Base-by-base conservation (phyloP, 176 grass and related monocot species). In the Coix lacrymajobi region DNA sequence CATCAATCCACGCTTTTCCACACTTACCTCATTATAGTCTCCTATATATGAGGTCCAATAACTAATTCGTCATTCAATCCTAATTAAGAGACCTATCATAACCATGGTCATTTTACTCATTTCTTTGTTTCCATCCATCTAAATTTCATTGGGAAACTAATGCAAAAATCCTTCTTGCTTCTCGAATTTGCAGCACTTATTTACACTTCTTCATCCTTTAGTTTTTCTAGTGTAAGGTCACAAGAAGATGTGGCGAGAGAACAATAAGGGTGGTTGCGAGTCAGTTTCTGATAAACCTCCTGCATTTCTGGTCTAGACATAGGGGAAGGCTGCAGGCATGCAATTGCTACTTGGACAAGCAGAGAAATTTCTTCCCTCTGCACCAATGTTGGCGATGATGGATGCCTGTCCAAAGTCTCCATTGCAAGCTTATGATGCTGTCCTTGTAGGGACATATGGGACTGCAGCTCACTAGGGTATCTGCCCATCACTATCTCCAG, bases 241-340 rank as follows among this genome's bases (percentile, higher is more conserved):
- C 49, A 51, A 54, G 15, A 52, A 52, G 20, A 56, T 56, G 20
- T 56, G 52, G 52, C 8, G n/a, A n/a, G n/a, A 56, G 52, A 56
- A 56, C 52, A 22, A 6, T 56, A 52, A 52, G 17, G 6, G 20
- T 56, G 51, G 51, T 56, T 3, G 2, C n/a, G 52, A n/a, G 20
- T 56, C 8, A 56, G 52, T 56, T 56, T 56, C 52, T n/a, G 20
- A n/a, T 56, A 56, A 56, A 56, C 52, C 8, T 56, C 32, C 11
- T 81, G 46, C 65, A 81, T 81, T 40, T n/a, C 34, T 30, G 79
- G 66, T 10, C 79, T 51, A 16, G n/a, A 33, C 25, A 29, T 30
- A 9, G 66, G 79, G 15, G 63, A 56, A 29, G 24, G n/a, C 29
- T 57, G 48, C 46, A 71, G 8, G 65, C 79, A 81, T 39, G 79